These are phyloP conservation scores for Blastocrithidia nonstop DNA, from an alignment of 208 protist genomes.

Conservation along the genomic window DNA sequence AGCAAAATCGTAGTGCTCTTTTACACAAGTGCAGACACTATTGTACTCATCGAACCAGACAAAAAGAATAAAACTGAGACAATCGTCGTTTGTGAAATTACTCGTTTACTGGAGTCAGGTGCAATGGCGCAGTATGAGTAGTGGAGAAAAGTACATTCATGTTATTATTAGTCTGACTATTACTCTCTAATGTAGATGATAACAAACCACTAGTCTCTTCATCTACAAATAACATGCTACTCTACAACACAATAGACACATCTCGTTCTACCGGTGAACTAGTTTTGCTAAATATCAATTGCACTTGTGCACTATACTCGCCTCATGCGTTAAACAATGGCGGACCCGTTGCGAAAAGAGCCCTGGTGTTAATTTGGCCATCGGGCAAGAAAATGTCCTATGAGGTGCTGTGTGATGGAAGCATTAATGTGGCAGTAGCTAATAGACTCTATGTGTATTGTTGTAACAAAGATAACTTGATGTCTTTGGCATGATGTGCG, in stretches of 20 bases:
- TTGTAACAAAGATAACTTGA: constrained; percentile 43
- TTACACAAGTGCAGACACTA: constrained; percentile 3
- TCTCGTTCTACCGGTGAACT: too few relatives aligned
- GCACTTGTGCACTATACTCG: constrained; percentile 29
- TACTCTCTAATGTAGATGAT: constrained; percentile 15
- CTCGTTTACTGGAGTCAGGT: constrained; percentile 11
- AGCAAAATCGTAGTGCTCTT: background rate
- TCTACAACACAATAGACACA: constrained; percentile 33
- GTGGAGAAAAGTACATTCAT: constrained; percentile 35
- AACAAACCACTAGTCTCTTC: constrained; percentile 13
- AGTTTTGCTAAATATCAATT: constrained; percentile 39
- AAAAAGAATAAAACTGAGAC: too few relatives aligned
- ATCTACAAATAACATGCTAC: constrained; percentile 34
- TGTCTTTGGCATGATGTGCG: constrained; percentile 5
- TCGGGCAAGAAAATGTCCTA: constrained; percentile 24
- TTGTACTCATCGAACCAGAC: background rate
- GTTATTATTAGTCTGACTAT: too few relatives aligned
- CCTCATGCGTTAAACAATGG: constrained; percentile 47
- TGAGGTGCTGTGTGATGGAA: constrained; percentile 17
- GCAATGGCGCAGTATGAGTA: constrained; percentile 15
- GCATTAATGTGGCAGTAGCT: constrained; percentile 41
- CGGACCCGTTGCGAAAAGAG: constrained; percentile 23
- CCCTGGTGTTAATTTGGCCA: constrained; percentile 36
- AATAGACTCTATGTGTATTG: constrained; percentile 29
- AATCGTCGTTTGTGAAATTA: background rate